Evolutionary conservation across 2,329 filamentous ascomycete species (phyloP).

Genomic region (Endothia cerciana): DNA sequence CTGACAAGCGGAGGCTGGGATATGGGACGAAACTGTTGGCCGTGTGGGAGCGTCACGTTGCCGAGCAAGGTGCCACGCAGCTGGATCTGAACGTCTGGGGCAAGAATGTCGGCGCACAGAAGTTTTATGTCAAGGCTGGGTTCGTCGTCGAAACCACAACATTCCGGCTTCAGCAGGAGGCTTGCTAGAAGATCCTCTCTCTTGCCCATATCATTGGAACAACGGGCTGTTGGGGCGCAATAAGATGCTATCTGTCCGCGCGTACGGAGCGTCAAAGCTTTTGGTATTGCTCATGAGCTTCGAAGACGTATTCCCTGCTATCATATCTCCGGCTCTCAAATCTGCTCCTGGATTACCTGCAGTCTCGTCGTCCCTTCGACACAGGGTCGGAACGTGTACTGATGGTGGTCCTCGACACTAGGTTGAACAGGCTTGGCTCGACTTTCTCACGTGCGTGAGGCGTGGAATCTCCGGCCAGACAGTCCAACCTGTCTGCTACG

Average conservation of each 20-base stretch:
- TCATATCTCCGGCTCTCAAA: too few relatives aligned
- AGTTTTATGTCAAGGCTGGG: background rate
- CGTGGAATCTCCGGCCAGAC: background rate
- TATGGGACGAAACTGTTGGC: constrained; percentile 6
- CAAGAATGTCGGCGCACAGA: constrained; percentile 8
- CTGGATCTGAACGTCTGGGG: constrained; percentile 4
- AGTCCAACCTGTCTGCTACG: background rate
- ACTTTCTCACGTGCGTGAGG: background rate
- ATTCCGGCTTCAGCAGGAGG: background rate
- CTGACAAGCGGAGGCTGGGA: constrained; percentile 9
- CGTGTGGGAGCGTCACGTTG: constrained; percentile 2
- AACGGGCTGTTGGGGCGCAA: background rate
- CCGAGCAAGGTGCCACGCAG: background rate
- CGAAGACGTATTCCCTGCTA: background rate
- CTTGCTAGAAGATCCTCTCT: background rate
- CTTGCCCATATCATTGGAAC: background rate
- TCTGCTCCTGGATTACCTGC: background rate
- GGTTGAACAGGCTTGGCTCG: background rate
- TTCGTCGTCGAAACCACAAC: constrained; percentile 27
- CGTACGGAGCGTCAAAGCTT: background rate
- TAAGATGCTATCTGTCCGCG: background rate
- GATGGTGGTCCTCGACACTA: background rate
- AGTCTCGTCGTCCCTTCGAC: background rate
- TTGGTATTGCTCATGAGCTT: background rate
- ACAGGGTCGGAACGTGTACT: background rate